These are phyloP conservation scores for Durio zibethinus DNA, from an alignment of 345 rosid species.

Conservation along the genomic window DNA sequence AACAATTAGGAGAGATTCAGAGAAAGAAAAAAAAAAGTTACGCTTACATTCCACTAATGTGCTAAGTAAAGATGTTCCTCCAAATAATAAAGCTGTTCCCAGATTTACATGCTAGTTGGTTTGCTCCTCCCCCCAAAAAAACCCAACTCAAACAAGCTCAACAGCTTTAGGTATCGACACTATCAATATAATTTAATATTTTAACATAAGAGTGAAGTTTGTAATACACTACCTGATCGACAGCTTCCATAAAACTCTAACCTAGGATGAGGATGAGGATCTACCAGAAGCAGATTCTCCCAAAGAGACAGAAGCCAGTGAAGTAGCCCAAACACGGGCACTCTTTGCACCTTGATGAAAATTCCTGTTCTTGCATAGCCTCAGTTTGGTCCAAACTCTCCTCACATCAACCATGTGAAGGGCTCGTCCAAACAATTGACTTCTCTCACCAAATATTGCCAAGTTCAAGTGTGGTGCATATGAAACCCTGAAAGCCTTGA, in stretches of 20 bases:
- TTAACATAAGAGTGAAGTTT: slow-evolving; percentile 9
- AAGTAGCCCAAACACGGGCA: slow-evolving; percentile 88
- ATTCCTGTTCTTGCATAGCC: slow-evolving; percentile 67
- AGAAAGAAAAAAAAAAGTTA: background rate
- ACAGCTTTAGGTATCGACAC: slow-evolving; percentile 29
- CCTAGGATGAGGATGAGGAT: slow-evolving; percentile 36
- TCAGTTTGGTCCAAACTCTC: slow-evolving; percentile 73
- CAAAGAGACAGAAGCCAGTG: slow-evolving; percentile 81
- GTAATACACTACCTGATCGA: slow-evolving; percentile 18
- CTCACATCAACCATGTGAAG: slow-evolving; percentile 76
- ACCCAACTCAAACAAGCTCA: slow-evolving; percentile 29
- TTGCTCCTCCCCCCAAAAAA: slow-evolving; percentile 32
- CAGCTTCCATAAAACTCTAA: slow-evolving; percentile 9
- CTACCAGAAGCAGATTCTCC: slow-evolving; percentile 71
- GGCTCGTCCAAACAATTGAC: slow-evolving; percentile 61
- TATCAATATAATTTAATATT: slow-evolving; percentile 11
- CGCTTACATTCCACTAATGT: background rate
- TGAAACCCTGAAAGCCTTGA: slow-evolving; percentile 57
- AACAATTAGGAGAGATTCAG: too few relatives aligned
- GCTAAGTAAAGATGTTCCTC: background rate
- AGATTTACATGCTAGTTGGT: slow-evolving; percentile 52
- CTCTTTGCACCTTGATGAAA: slow-evolving; percentile 74
- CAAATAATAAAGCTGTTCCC: slow-evolving; percentile 32
- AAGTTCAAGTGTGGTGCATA: slow-evolving; percentile 63
- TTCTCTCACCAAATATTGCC: slow-evolving; percentile 85